Conservation (phyloP, 176 grass and related monocot species). For the Calamus simplicifolius region DNA sequence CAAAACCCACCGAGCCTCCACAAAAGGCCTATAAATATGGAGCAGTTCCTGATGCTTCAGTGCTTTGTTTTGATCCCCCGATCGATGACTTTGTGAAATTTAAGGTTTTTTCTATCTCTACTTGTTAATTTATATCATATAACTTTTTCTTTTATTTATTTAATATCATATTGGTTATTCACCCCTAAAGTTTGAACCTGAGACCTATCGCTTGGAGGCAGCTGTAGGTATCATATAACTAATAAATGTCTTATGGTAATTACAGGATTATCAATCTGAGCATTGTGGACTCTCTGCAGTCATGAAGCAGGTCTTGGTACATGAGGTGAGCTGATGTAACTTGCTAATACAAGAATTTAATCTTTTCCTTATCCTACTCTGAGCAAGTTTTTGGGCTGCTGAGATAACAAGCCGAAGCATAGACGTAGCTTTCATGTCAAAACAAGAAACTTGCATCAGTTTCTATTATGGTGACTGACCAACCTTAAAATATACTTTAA, state of each 20-base stretch:
- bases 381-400: not conserved
- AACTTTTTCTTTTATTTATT: too few relatives aligned
- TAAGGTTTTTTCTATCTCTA: constrained; percentile 38
- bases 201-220: too few relatives aligned
- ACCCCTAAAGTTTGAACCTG: too few relatives aligned
- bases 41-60: constrained; percentile 39
- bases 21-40: constrained; percentile 45
- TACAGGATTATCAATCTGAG: constrained; percentile 70
- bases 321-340: constrained; percentile 47
- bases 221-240: too few relatives aligned
- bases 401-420: not conserved
- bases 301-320: constrained; percentile 77
- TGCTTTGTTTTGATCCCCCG: constrained; percentile 58
- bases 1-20: constrained; percentile 43
- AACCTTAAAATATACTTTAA: too few relatives aligned
- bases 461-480: too few relatives aligned
- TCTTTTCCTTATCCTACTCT: not conserved
- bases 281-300: constrained; percentile 60
- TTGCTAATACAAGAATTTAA: not conserved
- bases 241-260: constrained; percentile 18
- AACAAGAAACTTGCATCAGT: too few relatives aligned
- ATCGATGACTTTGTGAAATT: constrained; percentile 65
- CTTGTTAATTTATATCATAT: too few relatives aligned
- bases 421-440: too few relatives aligned
- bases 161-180: too few relatives aligned